Conservation (phyloP, 176 grass and related monocot species). For the Aegilops sharonensis region DNA sequence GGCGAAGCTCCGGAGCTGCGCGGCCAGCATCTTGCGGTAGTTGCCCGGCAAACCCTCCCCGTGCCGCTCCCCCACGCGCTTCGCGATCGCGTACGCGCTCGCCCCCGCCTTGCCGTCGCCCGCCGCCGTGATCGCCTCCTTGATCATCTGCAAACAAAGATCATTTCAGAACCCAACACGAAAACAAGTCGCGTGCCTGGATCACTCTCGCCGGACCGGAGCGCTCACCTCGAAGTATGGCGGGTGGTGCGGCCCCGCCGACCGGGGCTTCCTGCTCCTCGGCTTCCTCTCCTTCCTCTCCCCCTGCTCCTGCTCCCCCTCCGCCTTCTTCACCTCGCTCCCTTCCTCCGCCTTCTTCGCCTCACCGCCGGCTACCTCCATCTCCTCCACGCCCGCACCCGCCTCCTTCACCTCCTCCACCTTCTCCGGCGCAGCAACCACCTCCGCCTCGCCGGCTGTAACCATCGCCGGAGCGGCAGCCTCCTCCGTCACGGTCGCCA, state of each 20-base stretch:
- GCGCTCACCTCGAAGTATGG: constrained; percentile 69
- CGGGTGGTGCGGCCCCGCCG: constrained; percentile 53
- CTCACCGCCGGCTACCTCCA: neutral
- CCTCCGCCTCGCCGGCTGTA: neutral
- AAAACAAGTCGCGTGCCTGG: rapidly evolving
- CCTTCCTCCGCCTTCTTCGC: neutral
- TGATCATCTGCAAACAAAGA: constrained; percentile 67
- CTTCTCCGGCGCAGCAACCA: neutral
- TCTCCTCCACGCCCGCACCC: neutral
- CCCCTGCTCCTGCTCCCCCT: constrained; percentile 29
- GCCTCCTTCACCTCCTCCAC: neutral
- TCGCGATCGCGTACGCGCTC: constrained; percentile 77
- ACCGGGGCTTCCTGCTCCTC: constrained; percentile 42
- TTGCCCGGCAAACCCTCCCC: constrained; percentile 61
- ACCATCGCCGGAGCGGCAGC: neutral
- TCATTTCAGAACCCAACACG: neutral
- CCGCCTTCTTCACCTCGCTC: neutral
- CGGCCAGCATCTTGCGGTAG: constrained; percentile 80
- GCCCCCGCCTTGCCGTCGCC: constrained; percentile 54
- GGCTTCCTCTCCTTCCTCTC: constrained; percentile 45
- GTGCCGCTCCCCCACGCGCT: constrained; percentile 78
- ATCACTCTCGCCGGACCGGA: neutral
- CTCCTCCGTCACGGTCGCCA: constrained; percentile 39
- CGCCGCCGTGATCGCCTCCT: constrained; percentile 70
- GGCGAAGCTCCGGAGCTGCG: constrained; percentile 72